phyloP scores from a whole-genome alignment of 73 alveolate species.

The Paraurostyla sp. region DNA sequence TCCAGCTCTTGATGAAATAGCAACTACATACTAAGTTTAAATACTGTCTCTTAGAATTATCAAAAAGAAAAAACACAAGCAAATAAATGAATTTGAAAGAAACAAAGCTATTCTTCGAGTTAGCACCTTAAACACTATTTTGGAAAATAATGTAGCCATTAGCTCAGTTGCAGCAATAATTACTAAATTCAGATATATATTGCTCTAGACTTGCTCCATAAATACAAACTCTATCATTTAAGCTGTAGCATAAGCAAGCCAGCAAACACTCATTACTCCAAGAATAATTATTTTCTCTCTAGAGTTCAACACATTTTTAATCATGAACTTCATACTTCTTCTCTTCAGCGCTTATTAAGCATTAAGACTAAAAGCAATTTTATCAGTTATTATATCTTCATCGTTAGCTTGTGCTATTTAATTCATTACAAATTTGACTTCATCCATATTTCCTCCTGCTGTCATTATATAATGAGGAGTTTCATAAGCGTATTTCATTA shows the following conservation, averaged over 20 bases:
- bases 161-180: slow-evolving; percentile 22
- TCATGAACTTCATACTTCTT: neutral
- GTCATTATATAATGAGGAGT: slow-evolving; percentile 4
- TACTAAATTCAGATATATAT: slow-evolving; percentile 2
- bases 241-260: slow-evolving; percentile 43
- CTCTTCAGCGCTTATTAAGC: neutral
- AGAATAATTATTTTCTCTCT: neutral
- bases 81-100: neutral
- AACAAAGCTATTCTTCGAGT: slow-evolving; percentile 3
- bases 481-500: slow-evolving; percentile 17
- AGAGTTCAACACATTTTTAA: neutral
- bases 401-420: slow-evolving; percentile 12
- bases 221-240: slow-evolving; percentile 34
- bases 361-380: slow-evolving; percentile 17
- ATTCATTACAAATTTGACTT: neutral
- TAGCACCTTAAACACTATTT: neutral
- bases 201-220: neutral
- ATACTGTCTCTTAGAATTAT: neutral
- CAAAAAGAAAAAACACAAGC: neutral
- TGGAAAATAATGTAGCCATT: slow-evolving; percentile 29
- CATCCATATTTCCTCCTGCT: neutral
- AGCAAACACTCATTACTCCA: neutral
- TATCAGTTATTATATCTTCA: slow-evolving; percentile 24
- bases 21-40: slow-evolving; percentile 9
- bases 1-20: slow-evolving; percentile 38